A percentile compares a stretch with the other conserved stretches of the same genome.
phyloP scores from a whole-genome alignment of 345 rosid species.

The Heritiera littoralis region DNA sequence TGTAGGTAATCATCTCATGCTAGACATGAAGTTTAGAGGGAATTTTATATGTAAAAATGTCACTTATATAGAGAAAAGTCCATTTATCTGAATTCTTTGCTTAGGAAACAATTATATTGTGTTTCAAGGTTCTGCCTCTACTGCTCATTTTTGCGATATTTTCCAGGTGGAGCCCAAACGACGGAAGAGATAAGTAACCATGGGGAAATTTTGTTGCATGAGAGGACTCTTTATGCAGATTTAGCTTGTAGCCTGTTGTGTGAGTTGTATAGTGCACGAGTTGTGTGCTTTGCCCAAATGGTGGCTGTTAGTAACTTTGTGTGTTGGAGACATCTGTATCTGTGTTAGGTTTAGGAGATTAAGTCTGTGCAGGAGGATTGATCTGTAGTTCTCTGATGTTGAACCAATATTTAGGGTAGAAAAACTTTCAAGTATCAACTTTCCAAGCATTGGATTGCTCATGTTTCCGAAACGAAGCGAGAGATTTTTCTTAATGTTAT shows the following conservation, averaged over 20 bases:
- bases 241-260: conserved; percentile 35
- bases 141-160: background rate
- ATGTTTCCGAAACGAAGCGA: no score
- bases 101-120: background rate
- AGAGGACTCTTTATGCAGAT: conserved; percentile 22
- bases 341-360: conserved; percentile 35
- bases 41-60: background rate
- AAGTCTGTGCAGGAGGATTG: conserved; percentile 15
- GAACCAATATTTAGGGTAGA: conserved; percentile 1
- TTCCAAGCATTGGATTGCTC: background rate
- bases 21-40: background rate
- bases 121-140: background rate
- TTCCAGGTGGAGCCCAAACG: conserved; percentile 68
- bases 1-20: conserved; percentile 1
- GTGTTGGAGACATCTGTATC: conserved; percentile 12
- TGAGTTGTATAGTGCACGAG: conserved; percentile 48
- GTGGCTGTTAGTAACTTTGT: conserved; percentile 24
- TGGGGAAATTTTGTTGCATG: conserved; percentile 21
- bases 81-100: background rate
- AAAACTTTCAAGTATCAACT: background rate
- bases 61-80: background rate
- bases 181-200: conserved; percentile 47
- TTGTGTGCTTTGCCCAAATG: conserved; percentile 30
- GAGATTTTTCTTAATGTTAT: no score
- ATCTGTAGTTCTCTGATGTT: conserved; percentile 13